phyloP scores from a whole-genome alignment of 352 stramenopile genomes.

The Pythium dissimile region DNA sequence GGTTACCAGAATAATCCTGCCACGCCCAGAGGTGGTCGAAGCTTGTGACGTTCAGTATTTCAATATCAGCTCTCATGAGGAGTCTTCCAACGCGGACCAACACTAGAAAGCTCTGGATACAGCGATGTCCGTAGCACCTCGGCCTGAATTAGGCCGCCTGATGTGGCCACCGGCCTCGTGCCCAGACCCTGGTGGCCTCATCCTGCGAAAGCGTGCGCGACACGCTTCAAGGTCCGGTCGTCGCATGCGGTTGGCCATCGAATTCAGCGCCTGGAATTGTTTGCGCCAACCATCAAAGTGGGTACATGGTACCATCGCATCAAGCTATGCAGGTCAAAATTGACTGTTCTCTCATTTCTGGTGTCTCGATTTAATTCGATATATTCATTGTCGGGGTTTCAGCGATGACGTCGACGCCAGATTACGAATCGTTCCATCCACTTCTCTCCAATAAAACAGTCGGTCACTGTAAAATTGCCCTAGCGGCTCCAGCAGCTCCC shows the following conservation, averaged over 20 bases:
- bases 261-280: not conserved
- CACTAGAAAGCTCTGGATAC: no score
- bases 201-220: conserved; percentile 6
- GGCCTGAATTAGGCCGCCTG: not conserved
- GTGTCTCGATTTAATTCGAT: not conserved
- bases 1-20: no score
- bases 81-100: no score
- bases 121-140: not conserved
- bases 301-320: conserved; percentile 7
- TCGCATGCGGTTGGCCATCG: not conserved
- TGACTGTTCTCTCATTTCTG: not conserved
- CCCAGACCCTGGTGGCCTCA: no score
- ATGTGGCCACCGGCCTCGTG: no score
- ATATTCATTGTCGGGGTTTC: conserved; percentile 5
- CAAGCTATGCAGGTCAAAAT: not conserved
- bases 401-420: conserved; percentile 12
- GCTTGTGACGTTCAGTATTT: no score
- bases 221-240: conserved; percentile 12
- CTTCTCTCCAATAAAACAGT: not conserved
- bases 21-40: no score
- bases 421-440: conserved; percentile 1
- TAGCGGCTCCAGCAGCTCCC: not conserved
- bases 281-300: conserved; percentile 3
- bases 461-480: conserved; percentile 2
- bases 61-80: no score